phyloP scores from a whole-genome alignment of 495 filamentous ascomycete genomes.

The Oidiodendron maius region DNA sequence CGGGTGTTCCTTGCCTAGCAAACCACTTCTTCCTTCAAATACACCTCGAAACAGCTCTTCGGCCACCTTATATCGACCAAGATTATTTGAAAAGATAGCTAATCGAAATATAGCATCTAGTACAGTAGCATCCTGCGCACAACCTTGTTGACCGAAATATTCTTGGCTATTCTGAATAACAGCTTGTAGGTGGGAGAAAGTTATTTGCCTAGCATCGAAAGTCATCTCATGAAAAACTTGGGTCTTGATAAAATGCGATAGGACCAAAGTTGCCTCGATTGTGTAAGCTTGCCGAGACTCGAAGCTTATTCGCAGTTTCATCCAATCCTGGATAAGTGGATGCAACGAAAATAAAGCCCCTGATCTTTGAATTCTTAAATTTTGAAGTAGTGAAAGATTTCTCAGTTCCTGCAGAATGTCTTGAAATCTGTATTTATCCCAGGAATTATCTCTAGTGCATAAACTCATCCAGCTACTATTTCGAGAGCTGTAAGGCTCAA shows the following conservation, averaged over 20 bases:
- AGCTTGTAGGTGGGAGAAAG: too few species aligned
- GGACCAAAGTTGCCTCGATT: too few species aligned
- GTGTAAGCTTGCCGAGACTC: neutral
- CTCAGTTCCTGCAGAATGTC: constrained; percentile 9
- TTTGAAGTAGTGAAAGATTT: constrained; percentile 13
- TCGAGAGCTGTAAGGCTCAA: constrained; percentile 4
- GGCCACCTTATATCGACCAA: constrained; percentile 16
- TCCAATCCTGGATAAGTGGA: constrained; percentile 18
- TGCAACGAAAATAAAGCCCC: constrained; percentile 9
- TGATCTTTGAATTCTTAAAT: neutral
- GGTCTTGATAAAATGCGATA: too few species aligned
- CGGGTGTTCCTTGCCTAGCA: neutral
- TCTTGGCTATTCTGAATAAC: too few species aligned
- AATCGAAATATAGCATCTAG: constrained; percentile 1
- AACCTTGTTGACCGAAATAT: too few species aligned
- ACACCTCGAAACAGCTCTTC: constrained; percentile 17
- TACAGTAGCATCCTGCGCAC: too few species aligned
- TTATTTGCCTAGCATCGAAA: too few species aligned
- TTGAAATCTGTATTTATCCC: constrained; percentile 8
- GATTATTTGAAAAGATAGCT: constrained; percentile 1
- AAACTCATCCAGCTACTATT: constrained; percentile 9
- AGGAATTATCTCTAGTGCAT: constrained; percentile 1
- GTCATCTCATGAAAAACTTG: too few species aligned
- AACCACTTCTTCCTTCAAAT: constrained; percentile 7
- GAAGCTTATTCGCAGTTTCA: constrained; percentile 8